Conservation (phyloP, 2,329 filamentous ascomycete species). For the Cladosporium sp. region DNA sequence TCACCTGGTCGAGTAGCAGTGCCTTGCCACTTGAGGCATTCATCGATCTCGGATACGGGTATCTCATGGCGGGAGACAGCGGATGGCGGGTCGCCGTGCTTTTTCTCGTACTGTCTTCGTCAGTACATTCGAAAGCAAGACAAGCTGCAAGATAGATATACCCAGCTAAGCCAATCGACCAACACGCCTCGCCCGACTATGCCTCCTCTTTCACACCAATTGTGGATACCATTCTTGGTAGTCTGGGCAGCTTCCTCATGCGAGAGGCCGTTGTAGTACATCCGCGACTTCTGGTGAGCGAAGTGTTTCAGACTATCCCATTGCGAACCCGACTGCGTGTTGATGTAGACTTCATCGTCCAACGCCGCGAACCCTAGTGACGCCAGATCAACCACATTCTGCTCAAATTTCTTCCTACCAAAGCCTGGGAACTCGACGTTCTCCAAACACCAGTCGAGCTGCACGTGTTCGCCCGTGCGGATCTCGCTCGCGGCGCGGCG, state of each 20-base stretch:
- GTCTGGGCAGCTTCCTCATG: slow-evolving; percentile 16
- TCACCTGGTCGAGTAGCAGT: slow-evolving; percentile 42
- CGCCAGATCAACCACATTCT: slow-evolving; percentile 23
- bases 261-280: slow-evolving; percentile 24
- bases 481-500: slow-evolving; percentile 36
- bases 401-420: slow-evolving; percentile 21
- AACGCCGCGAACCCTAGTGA: slow-evolving; percentile 13
- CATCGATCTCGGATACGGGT: slow-evolving; percentile 35
- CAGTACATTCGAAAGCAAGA: slow-evolving; percentile 35
- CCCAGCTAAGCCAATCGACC: slow-evolving; percentile 41
- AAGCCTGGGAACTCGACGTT: slow-evolving; percentile 30
- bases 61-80: slow-evolving; percentile 46
- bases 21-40: slow-evolving; percentile 18
- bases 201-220: slow-evolving; percentile 47
- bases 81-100: slow-evolving; percentile 46
- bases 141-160: slow-evolving; percentile 18
- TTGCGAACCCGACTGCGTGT: slow-evolving; percentile 51
- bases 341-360: slow-evolving; percentile 49
- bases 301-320: slow-evolving; percentile 48
- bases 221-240: slow-evolving; percentile 27
- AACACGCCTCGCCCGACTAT: slow-evolving; percentile 50
- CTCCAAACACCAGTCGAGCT: slow-evolving; percentile 43
- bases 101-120: slow-evolving; percentile 26
- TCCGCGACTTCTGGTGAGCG: slow-evolving; percentile 32
- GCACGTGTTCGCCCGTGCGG: slow-evolving; percentile 45